These are phyloP conservation scores for Suillus brevipes DNA, from an alignment of 768 basidiomycete genomes.

Conservation along the genomic window DNA sequence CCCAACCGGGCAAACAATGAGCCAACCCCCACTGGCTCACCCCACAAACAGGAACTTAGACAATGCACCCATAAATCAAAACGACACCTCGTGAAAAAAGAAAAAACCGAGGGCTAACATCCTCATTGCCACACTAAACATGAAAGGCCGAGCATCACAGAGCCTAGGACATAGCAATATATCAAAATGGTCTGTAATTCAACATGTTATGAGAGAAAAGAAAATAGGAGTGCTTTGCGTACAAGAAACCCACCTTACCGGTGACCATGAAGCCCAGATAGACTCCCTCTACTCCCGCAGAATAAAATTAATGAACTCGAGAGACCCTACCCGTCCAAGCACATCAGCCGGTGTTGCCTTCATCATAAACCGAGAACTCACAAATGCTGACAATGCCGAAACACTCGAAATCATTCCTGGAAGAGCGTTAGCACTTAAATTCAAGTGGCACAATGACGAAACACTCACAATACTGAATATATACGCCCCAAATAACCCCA, in stretches of 20 bases:
- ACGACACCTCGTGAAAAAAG: too few relatives aligned
- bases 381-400: background rate
- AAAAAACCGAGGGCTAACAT: conserved; percentile 5
- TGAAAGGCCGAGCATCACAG: conserved; percentile 14
- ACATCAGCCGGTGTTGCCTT: conserved; percentile 19
- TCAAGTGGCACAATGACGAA: too few relatives aligned
- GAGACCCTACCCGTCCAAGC: background rate
- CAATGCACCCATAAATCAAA: too few relatives aligned
- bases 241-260: conserved; percentile 25
- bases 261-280: background rate
- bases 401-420: conserved; percentile 11
- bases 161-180: background rate
- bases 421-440: too few relatives aligned
- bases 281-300: conserved; percentile 6
- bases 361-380: conserved; percentile 18
- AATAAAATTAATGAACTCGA: conserved; percentile 13
- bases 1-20: too few relatives aligned
- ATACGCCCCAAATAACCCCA: too few relatives aligned
- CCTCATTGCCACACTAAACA: conserved; percentile 17
- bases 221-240: conserved; percentile 20
- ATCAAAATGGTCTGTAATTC: conserved; percentile 22
- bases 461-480: too few relatives aligned
- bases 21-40: too few relatives aligned
- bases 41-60: too few relatives aligned
- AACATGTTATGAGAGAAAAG: conserved; percentile 15